Base-by-base conservation (phyloP, 75 land plant species). In the Larix kaempferi region DNA sequence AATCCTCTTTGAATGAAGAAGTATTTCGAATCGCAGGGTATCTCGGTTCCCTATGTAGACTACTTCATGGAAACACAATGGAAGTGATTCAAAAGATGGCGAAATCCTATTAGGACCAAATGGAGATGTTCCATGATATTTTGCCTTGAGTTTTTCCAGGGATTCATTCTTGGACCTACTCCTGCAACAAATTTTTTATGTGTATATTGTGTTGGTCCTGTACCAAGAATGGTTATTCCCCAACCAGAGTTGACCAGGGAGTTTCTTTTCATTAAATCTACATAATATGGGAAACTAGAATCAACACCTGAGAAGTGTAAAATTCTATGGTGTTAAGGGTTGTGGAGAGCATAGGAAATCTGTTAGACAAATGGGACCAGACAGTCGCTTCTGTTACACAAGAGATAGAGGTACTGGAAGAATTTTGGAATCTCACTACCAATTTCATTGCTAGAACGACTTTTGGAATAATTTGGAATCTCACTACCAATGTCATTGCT, bases 191-290 rank as follows among this genome's bases (percentile, higher is more conserved):
- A 7, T 5, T 5, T 44, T 44, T 44, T 29, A 29, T 8, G 8
- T 44, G 49, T 84, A 75, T 66, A 75, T 66, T 84, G 72, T 61
- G 56, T 74, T 19, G 83, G 67, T 14, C 58, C 58, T 14, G 41
- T 44, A 6, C 72, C 83, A 15, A 64, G 76, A 15, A 26, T 79
- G 25, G 79, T 77, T 3, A 71, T 81, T 49, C 61, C 80, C 17
- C 83, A 84, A 49, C 83, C 86, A 35, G 77, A 84, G 39, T 41
- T 82, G 15, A 85, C 79, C 21, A 83, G 78, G 29, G 86, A 86
- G 66, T 12, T 86, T 16, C 15, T 86, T 2, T 75, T 21, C 37
- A 67, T 59, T 29, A 67, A 69, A 22, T 67, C 25, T 15, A 67
- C 22, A 0, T 3, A 6, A 5, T 73, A 13, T 14, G 56, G 13